Base-by-base conservation (phyloP, 176 grass and related monocot species). In the Raddia guianensis region DNA sequence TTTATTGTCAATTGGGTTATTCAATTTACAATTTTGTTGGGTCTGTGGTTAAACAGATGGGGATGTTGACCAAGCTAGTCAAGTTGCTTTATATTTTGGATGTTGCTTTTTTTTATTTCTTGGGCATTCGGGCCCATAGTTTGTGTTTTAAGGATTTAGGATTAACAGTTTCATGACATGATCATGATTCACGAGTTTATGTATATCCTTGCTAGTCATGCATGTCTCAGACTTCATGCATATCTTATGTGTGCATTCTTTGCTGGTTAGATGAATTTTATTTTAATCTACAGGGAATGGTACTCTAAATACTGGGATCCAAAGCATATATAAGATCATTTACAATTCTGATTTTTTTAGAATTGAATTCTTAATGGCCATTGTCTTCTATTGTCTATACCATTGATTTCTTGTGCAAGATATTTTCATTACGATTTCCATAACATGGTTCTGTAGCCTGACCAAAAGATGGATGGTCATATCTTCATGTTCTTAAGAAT, bases 321-420 rank as follows among this genome's bases (percentile, higher is more conserved):
- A 18, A 64, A 72, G 49, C 21, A 76, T 57, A 70, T 49, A 72
- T 72, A 54, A 70, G 35, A 64, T 68, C 27, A 48, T 82, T 46
- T 48, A 9, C 44, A 7, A 7, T 27, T 13, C 6, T 65, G 15
- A 54, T 45, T 44, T 42, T 70, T 83, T 21, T 56, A 12, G 19
- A 18, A 72, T 60, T 57, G 2, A 8, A 63, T 80, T 61, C 81
- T 34, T 16, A 47, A 12, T 73, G 63, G 2, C 15, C 66, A 70
- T 37, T 66, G 14, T 72, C 34, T n/a, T 83, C 16, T 35, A 66
- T 27, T 27, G 27, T 27, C 12, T 57, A 14, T n/a, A 19, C 16
- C 10, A 72, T 7, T n/a, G 3, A 19, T 72, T 47, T 59, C 5
- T 53, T 73, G 8, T 46, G 12, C 40, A 58, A 74, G 14, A 12